Evolutionary conservation across 2,329 filamentous ascomycete species (phyloP).

Genomic region (Neofusicoccum sp.): DNA sequence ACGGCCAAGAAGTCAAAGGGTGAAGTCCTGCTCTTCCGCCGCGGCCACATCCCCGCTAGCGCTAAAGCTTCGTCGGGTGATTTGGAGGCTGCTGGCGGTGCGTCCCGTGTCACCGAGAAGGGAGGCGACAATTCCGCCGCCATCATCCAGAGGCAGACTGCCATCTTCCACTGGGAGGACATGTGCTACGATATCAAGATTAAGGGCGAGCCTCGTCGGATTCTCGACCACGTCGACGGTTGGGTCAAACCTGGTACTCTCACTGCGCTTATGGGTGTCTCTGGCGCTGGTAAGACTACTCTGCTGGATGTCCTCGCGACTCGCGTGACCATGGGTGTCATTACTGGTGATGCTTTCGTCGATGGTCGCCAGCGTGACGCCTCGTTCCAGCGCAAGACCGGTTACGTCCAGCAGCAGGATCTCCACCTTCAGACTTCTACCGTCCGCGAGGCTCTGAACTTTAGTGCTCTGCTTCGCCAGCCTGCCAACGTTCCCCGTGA

Average conservation of each 20-base stretch:
- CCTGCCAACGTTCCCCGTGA: conserved; percentile 63
- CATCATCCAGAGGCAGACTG: conserved; percentile 57
- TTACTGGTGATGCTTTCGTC: conserved; percentile 77
- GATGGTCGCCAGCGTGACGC: conserved; percentile 68
- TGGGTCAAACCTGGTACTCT: conserved; percentile 87
- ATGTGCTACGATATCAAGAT: conserved; percentile 73
- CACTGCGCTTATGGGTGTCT: conserved; percentile 70
- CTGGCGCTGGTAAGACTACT: conserved; percentile 83
- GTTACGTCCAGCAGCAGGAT: conserved; percentile 88
- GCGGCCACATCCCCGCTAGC: conserved; percentile 28
- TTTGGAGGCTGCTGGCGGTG: not conserved
- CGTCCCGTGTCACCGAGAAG: not conserved
- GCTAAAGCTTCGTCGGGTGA: not conserved
- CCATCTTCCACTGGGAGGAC: conserved; percentile 76
- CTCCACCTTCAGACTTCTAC: conserved; percentile 76
- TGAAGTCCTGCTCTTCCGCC: conserved; percentile 42
- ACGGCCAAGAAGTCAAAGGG: conserved; percentile 44
- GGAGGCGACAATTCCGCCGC: not conserved
- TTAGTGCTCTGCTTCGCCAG: conserved; percentile 77
- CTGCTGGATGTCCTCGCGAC: conserved; percentile 77
- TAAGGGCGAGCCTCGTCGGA: conserved; percentile 67
- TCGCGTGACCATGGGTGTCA: conserved; percentile 77
- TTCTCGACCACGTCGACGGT: conserved; percentile 78
- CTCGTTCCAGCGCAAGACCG: conserved; percentile 82
- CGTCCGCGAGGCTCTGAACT: conserved; percentile 77